Percentiles rank a stretch among this genome's conserved stretches.
Conservation (phyloP, 116 monocot species). For the Iris pallida region DNA sequence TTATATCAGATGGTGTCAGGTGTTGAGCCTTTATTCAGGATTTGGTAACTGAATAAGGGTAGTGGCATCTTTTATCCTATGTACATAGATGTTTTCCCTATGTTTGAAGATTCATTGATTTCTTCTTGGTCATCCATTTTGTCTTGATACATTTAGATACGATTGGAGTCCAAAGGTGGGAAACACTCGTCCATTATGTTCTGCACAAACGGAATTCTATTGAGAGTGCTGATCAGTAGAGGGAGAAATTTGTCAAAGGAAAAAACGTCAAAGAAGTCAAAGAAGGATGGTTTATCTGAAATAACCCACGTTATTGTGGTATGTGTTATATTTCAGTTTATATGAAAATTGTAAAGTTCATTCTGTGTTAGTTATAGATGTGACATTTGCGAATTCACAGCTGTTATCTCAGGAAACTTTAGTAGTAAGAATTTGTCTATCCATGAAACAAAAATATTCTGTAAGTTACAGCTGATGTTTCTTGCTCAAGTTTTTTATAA, state of each 20-base stretch:
- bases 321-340: slow-evolving; percentile 15
- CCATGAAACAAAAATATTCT: no score
- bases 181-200: slow-evolving; percentile 91
- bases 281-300: slow-evolving; percentile 40
- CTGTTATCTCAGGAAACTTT: no score
- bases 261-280: slow-evolving; percentile 12
- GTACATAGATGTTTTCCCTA: no score
- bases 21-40: no score
- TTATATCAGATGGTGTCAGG: no score
- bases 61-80: no score
- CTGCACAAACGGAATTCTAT: slow-evolving; percentile 91
- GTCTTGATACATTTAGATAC: slow-evolving; percentile 49
- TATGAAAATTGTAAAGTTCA: neutral
- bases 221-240: slow-evolving; percentile 71
- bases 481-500: no score
- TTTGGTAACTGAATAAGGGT: no score
- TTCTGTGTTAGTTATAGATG: neutral
- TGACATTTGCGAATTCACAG: no score
- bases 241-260: slow-evolving; percentile 34
- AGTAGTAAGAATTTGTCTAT: no score
- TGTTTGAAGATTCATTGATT: no score
- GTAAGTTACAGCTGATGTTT: no score
- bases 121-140: neutral
- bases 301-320: slow-evolving; percentile 97
- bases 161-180: slow-evolving; percentile 89